A percentile compares a stretch with the other conserved stretches of the same genome.
phyloP scores from a whole-genome alignment of 352 stramenopile species.

The Halophytophthora batemanensis region DNA sequence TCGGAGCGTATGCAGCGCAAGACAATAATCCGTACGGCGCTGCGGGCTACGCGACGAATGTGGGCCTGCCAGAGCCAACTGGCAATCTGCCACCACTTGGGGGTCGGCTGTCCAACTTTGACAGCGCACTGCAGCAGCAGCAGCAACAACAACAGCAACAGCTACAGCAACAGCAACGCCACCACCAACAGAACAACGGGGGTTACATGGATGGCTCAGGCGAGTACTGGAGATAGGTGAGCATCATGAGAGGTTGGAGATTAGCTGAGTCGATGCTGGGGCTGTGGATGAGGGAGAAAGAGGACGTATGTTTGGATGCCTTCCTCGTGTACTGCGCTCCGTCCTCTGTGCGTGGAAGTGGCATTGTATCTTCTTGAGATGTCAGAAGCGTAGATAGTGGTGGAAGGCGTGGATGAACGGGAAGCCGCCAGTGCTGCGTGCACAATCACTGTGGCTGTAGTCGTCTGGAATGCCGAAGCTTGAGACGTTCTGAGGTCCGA shows the following conservation, averaged over 20 bases:
- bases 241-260: constrained; percentile 1
- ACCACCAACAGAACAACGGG: constrained; percentile 32
- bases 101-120: constrained; percentile 25
- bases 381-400: constrained; percentile 69
- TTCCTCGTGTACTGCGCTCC: constrained; percentile 13
- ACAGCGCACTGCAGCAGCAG: constrained; percentile 19
- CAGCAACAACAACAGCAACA: constrained; percentile 25
- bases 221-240: constrained; percentile 54
- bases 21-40: constrained; percentile 33
- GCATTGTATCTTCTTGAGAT: constrained; percentile 1
- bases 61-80: constrained; percentile 24
- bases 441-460: constrained; percentile 56
- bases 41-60: constrained; percentile 21
- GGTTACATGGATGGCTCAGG: constrained; percentile 44
- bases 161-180: constrained; percentile 24
- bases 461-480: constrained; percentile 55
- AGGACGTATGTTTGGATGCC: no score
- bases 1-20: constrained; percentile 30
- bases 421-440: constrained; percentile 60
- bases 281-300: not conserved
- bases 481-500: constrained; percentile 44
- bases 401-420: constrained; percentile 79
- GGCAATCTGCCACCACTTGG: constrained; percentile 29
- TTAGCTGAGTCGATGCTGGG: no score
- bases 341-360: constrained; percentile 3